A percentile compares a stretch with the other conserved stretches of the same genome.
phyloP scores from a whole-genome alignment of 2,329 filamentous ascomycete genomes.

The Camillea tinctor region DNA sequence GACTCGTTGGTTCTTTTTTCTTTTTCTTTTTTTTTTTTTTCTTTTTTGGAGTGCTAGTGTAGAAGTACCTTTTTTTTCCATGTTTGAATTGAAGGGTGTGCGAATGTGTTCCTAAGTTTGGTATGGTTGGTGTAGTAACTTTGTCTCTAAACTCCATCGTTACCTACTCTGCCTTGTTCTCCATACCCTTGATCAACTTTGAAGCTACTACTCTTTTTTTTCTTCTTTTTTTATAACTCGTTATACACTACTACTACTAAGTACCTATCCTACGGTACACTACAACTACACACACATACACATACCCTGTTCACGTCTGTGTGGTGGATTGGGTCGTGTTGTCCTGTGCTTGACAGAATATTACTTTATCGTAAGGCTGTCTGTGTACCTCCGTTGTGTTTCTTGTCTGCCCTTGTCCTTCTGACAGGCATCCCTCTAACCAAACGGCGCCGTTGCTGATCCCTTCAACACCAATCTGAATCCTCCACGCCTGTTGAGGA shows the following conservation, averaged over 20 bases:
- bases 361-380: constrained; percentile 1
- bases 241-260: too few relatives aligned
- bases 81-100: background rate
- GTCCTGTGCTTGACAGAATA: background rate
- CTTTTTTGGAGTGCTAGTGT: background rate
- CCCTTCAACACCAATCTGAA: background rate
- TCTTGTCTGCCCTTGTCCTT: background rate
- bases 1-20: background rate
- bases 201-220: too few relatives aligned
- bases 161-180: too few relatives aligned
- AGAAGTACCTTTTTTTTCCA: background rate
- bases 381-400: background rate
- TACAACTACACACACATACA: too few relatives aligned
- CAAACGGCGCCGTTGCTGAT: background rate
- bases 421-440: background rate
- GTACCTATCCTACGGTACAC: too few relatives aligned
- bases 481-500: background rate
- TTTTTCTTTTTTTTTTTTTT: too few relatives aligned
- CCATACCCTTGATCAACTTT: too few relatives aligned
- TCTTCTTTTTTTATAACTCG: too few relatives aligned
- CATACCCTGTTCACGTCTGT: too few relatives aligned
- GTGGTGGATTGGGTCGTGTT: background rate
- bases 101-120: background rate
- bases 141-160: background rate
- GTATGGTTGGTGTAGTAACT: background rate